Evolutionary conservation across 2,329 filamentous ascomycete genomes (phyloP).

Genomic region (Colletotrichum shisoi): DNA sequence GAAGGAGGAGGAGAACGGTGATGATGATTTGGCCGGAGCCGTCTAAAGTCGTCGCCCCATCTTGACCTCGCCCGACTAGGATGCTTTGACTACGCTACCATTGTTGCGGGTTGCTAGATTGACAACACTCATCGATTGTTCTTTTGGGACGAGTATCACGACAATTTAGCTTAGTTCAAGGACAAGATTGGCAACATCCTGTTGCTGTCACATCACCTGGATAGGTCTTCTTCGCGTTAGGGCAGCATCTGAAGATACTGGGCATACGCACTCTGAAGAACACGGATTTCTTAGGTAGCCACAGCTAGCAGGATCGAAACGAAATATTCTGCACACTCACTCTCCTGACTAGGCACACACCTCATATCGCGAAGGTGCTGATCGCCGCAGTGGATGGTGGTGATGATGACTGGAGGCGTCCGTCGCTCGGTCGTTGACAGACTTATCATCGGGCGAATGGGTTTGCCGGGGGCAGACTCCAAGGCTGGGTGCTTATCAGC

Average conservation of each 20-base stretch:
- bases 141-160: neutral
- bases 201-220: neutral
- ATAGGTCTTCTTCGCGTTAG: neutral
- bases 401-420: neutral
- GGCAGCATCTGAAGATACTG: neutral
- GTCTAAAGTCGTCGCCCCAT: neutral
- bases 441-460: slow-evolving; percentile 18
- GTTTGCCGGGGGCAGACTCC: slow-evolving; percentile 5
- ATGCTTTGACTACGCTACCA: neutral
- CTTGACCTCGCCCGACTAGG: neutral
- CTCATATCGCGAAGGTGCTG: neutral
- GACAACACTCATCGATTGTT: neutral
- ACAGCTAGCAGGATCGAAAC: neutral
- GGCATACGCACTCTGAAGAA: neutral
- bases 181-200: neutral
- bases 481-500: slow-evolving; percentile 16
- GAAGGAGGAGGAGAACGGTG: slow-evolving; percentile 50
- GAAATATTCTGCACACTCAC: neutral
- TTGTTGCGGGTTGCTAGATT: neutral
- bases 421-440: slow-evolving; percentile 2
- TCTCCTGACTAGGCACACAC: neutral
- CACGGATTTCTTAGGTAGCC: neutral
- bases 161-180: neutral
- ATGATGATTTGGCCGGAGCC: slow-evolving; percentile 46
- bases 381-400: slow-evolving; percentile 4